These are phyloP conservation scores for Eragrostis curvula DNA, from an alignment of 176 grass and related monocot genomes.

Conservation along the genomic window DNA sequence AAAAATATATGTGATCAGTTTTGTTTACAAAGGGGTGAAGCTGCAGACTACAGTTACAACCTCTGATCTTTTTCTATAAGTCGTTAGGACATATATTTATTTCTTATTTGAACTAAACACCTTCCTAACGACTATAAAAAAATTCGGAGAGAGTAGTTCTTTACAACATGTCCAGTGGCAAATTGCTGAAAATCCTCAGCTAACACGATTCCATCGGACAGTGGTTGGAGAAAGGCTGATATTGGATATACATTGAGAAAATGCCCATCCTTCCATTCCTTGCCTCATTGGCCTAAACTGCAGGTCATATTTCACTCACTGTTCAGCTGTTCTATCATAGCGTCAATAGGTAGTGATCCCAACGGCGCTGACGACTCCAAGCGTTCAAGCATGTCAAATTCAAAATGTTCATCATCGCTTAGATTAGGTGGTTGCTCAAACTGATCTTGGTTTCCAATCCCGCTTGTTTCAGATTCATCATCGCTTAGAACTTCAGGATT, in stretches of 20 bases:
- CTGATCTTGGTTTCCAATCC: constrained; percentile 25
- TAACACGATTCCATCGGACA: neutral
- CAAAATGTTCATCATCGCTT: constrained; percentile 47
- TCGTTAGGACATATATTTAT: no score
- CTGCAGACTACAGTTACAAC: neutral
- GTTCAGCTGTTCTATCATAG: constrained; percentile 51
- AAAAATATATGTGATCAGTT: neutral
- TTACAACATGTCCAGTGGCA: neutral
- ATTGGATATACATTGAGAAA: neutral
- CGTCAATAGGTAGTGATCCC: constrained; percentile 74
- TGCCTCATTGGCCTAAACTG: neutral
- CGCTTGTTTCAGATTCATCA: constrained; percentile 32
- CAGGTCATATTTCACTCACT: constrained; percentile 44
- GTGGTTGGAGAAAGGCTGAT: neutral
- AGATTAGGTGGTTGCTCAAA: constrained; percentile 24
- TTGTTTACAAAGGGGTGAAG: constrained; percentile 9
- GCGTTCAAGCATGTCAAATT: constrained; percentile 49
- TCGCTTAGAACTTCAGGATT: constrained; percentile 28
- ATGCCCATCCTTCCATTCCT: neutral
- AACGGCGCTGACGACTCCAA: constrained; percentile 52
- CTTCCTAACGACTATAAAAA: no score
- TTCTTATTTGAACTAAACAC: no score
- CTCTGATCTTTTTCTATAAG: no score
- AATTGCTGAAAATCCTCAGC: neutral
- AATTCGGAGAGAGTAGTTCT: neutral